Evolutionary conservation across 192 early-diverging fungal species (phyloP).

Genomic region (Diversispora epigaea): DNA sequence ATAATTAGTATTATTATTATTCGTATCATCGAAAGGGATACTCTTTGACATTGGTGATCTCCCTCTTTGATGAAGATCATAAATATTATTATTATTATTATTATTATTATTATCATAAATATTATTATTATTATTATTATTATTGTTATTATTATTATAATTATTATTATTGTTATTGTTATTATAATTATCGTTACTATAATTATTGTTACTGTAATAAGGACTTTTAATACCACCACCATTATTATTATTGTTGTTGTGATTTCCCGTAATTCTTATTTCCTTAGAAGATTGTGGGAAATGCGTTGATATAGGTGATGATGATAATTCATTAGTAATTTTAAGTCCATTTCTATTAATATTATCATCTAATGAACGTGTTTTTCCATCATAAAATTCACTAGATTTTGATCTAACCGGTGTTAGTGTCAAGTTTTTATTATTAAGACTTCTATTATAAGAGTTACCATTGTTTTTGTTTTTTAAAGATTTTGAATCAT

Average conservation of each 20-base stretch:
- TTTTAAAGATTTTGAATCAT: not conserved
- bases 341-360: not conserved
- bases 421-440: not conserved
- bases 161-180: no score
- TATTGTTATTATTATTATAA: no score
- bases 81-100: not conserved
- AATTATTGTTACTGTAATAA: not conserved
- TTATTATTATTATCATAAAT: no score
- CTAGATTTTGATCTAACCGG: not conserved
- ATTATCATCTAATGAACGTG: not conserved
- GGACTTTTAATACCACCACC: not conserved
- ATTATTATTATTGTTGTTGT: not conserved
- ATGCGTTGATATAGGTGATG: not conserved
- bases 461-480: not conserved
- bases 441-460: not conserved
- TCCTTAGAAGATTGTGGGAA: not conserved
- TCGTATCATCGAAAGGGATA: not conserved
- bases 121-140: no score
- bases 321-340: not conserved
- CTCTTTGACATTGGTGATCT: not conserved
- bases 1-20: not conserved
- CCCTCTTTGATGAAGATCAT: not conserved
- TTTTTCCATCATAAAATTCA: not conserved
- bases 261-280: not conserved
- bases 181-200: no score